These are phyloP conservation scores for Pisolithus thermaeus DNA, from an alignment of 1,284 basidiomycete species.

Conservation along the genomic window DNA sequence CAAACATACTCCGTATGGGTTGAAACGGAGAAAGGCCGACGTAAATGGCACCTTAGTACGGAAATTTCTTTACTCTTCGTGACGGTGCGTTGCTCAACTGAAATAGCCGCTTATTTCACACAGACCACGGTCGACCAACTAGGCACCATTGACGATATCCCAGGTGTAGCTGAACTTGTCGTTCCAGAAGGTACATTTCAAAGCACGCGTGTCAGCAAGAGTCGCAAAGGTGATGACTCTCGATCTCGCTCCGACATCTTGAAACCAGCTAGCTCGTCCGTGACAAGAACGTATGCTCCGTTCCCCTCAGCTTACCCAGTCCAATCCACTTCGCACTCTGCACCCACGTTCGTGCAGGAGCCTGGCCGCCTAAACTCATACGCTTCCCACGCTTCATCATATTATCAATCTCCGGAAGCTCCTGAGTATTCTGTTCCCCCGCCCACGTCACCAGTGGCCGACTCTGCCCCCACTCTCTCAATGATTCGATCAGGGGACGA, in stretches of 20 bases:
- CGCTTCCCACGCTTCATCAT: conserved; percentile 17
- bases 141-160: conserved; percentile 58
- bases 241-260: conserved; percentile 25
- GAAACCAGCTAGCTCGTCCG: conserved; percentile 21
- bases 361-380: conserved; percentile 17
- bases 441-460: conserved; percentile 18
- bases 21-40: conserved; percentile 51
- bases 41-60: conserved; percentile 77
- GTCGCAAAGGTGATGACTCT: conserved; percentile 30
- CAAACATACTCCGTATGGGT: conserved; percentile 76
- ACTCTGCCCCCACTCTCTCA: conserved; percentile 20
- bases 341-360: conserved; percentile 22
- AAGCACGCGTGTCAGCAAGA: conserved; percentile 54
- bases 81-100: conserved; percentile 10
- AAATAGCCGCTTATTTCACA: conserved; percentile 70
- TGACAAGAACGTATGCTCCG: conserved; percentile 48
- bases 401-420: conserved; percentile 19
- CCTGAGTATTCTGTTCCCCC: conserved; percentile 25
- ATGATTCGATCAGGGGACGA: conserved; percentile 23
- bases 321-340: conserved; percentile 26
- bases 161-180: conserved; percentile 43
- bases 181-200: conserved; percentile 60
- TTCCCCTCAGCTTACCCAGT: conserved; percentile 42
- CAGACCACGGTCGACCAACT: conserved; percentile 62
- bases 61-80: conserved; percentile 13